phyloP scores from a whole-genome alignment of 202 grass and related monocot genomes.

The Zizania palustris region DNA sequence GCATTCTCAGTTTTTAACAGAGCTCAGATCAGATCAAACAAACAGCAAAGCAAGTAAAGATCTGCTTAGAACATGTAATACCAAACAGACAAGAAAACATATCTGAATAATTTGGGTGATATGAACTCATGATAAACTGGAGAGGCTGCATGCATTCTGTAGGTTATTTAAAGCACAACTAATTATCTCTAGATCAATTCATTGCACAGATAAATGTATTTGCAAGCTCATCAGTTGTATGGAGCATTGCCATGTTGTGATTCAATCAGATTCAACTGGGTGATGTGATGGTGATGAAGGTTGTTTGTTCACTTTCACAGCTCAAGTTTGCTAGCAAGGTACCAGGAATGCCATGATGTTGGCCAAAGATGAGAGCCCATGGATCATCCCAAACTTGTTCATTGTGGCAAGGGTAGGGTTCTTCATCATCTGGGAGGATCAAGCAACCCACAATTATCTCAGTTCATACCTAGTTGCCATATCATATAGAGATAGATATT shows the following conservation, averaged over 20 bases:
- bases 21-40: neutral
- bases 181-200: neutral
- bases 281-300: neutral
- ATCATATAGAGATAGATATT: neutral
- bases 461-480: neutral
- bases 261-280: neutral
- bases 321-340: slow-evolving; percentile 79
- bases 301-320: slow-evolving; percentile 49
- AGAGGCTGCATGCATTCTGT: neutral
- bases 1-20: neutral
- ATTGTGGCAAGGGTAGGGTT: slow-evolving; percentile 72
- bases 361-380: slow-evolving; percentile 86
- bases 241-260: neutral
- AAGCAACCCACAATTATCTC: slow-evolving; percentile 15
- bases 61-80: neutral
- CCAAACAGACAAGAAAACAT: neutral
- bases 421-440: slow-evolving; percentile 87
- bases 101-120: slow-evolving; percentile 21
- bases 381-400: slow-evolving; percentile 99
- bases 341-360: slow-evolving; percentile 97
- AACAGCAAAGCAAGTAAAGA: neutral
- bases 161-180: slow-evolving; percentile 14
- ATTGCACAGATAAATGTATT: slow-evolving; percentile 11
- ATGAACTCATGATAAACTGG: neutral
- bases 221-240: neutral